Evolutionary conservation across 2,329 filamentous ascomycete genomes (phyloP).

Genomic region (Penicillium sp.): DNA sequence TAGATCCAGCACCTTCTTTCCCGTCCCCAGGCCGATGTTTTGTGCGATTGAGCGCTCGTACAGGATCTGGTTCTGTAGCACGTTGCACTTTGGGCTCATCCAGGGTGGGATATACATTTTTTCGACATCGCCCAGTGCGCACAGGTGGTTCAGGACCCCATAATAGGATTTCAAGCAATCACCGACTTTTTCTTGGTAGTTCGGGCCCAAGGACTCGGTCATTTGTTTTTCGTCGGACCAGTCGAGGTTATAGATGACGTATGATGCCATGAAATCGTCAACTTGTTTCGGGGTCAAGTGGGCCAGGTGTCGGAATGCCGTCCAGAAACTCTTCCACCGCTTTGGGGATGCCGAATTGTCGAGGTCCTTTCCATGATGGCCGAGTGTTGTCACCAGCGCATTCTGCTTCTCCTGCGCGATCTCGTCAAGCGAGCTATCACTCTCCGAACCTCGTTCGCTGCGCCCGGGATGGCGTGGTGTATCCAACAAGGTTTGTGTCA

Average conservation of each 20-base stretch:
- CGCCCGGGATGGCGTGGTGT: conserved; percentile 17
- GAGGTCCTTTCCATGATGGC: conserved; percentile 23
- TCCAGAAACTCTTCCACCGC: conserved; percentile 44
- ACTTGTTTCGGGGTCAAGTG: conserved; percentile 45
- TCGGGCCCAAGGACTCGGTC: conserved; percentile 40
- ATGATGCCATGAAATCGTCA: conserved; percentile 50
- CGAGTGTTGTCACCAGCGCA: conserved; percentile 12
- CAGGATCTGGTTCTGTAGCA: conserved; percentile 47
- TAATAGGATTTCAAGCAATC: conserved; percentile 48
- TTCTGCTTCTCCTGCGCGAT: conserved; percentile 21
- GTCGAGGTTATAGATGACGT: conserved; percentile 50
- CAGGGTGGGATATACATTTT: conserved; percentile 52
- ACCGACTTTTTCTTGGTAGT: conserved; percentile 46
- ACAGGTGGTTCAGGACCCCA: conserved; percentile 48
- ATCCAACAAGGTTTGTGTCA: conserved; percentile 16
- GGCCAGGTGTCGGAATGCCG: conserved; percentile 44
- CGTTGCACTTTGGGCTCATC: conserved; percentile 45
- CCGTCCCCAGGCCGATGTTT: conserved; percentile 40
- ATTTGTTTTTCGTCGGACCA: conserved; percentile 47
- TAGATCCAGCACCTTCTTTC: conserved; percentile 45
- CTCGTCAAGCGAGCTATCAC: conserved; percentile 21
- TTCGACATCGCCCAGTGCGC: conserved; percentile 49
- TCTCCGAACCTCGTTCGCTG: conserved; percentile 18
- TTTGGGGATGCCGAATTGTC: conserved; percentile 43
- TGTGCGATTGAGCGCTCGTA: conserved; percentile 46